These are phyloP conservation scores for Arctium minus DNA, from an alignment of 129 eudicot genomes.

Conservation along the genomic window DNA sequence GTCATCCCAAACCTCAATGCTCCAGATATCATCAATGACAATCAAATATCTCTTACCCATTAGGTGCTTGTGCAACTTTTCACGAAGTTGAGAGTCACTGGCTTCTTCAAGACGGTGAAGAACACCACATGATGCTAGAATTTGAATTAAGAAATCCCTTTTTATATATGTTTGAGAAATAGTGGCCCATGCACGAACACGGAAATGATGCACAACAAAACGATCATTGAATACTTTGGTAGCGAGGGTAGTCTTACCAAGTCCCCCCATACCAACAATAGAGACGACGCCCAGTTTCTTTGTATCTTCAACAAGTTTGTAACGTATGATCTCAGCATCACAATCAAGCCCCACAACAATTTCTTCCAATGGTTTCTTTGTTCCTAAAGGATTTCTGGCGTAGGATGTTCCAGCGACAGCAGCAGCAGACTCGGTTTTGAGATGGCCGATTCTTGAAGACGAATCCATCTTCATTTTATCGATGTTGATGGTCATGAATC, in stretches of 20 bases:
- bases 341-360: neutral
- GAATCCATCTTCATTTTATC: neutral
- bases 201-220: neutral
- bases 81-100: neutral
- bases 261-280: conserved; percentile 28
- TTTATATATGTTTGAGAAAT: conserved; percentile 27
- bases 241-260: conserved; percentile 41
- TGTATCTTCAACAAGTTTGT: neutral
- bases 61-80: neutral
- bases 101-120: neutral
- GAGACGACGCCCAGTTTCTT: neutral
- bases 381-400: neutral
- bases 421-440: neutral
- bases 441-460: neutral
- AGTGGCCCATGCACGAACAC: conserved; percentile 28
- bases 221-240: conserved; percentile 19
- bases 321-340: neutral
- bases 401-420: neutral
- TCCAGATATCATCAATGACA: conserved; percentile 40
- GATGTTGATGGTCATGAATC: neutral
- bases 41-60: conserved; percentile 28
- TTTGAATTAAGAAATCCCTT: neutral
- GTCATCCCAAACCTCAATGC: conserved; percentile 23
- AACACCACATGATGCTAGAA: neutral
- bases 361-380: neutral